A percentile compares a stretch with the other conserved stretches of the same genome.
These are phyloP conservation scores for Phlyctochytrium planicorne DNA, from an alignment of 192 early-diverging fungal species.

Conservation along the genomic window DNA sequence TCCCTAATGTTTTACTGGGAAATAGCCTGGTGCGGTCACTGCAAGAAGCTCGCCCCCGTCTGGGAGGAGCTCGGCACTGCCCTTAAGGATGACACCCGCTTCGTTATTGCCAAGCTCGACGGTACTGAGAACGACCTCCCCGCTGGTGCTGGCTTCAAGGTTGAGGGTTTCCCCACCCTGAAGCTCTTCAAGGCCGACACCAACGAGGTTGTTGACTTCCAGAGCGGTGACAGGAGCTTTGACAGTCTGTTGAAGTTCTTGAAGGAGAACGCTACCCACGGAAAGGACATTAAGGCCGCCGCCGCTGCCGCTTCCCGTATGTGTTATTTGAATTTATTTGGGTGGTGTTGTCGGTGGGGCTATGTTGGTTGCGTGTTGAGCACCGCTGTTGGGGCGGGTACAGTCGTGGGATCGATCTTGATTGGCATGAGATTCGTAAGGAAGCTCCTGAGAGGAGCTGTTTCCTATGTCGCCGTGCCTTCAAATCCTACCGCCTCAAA, in stretches of 20 bases:
- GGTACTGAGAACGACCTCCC: slow-evolving; percentile 94
- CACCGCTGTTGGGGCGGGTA: too few relatives aligned
- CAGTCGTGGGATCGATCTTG: too few relatives aligned
- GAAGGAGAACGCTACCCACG: slow-evolving; percentile 58
- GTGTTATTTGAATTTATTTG: not conserved
- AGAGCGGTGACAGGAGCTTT: slow-evolving; percentile 73
- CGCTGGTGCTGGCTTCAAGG: slow-evolving; percentile 56
- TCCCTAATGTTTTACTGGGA: slow-evolving; percentile 27
- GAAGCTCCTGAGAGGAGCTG: too few relatives aligned
- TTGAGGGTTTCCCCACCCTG: slow-evolving; percentile 95
- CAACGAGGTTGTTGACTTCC: slow-evolving; percentile 80
- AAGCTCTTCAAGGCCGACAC: slow-evolving; percentile 83
- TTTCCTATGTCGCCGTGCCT: too few relatives aligned
- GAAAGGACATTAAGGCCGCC: slow-evolving; percentile 17
- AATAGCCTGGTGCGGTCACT: slow-evolving; percentile 60
- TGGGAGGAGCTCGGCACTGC: slow-evolving; percentile 79
- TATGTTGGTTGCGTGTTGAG: too few relatives aligned
- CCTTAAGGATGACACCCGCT: slow-evolving; percentile 47
- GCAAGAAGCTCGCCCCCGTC: slow-evolving; percentile 65
- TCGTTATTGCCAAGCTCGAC: slow-evolving; percentile 94
- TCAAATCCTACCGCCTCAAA: too few relatives aligned
- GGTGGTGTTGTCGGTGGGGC: too few relatives aligned
- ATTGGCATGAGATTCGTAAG: too few relatives aligned
- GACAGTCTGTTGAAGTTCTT: slow-evolving; percentile 80
- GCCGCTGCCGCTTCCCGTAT: not conserved